Evolutionary conservation across 169 alveolate genomes (phyloP).

Genomic region (Plasmodium relictum): DNA sequence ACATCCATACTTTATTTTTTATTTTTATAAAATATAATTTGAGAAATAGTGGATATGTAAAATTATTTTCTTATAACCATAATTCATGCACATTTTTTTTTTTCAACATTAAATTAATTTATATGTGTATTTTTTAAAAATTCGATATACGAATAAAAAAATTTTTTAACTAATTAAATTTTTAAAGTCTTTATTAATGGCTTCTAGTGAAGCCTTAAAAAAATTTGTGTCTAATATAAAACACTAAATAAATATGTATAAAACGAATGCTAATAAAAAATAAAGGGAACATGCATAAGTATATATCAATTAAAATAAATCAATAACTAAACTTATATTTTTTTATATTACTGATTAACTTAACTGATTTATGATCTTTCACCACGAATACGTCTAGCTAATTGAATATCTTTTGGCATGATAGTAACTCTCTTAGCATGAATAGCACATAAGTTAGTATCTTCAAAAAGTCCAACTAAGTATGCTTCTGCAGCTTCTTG

Average conservation of each 20-base stretch:
- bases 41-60: background rate
- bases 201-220: slow-evolving; percentile 90
- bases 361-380: slow-evolving; percentile 90
- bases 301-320: slow-evolving; percentile 73
- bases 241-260: slow-evolving; percentile 56
- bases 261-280: slow-evolving; percentile 73
- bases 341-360: slow-evolving; percentile 11
- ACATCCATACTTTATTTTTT: background rate
- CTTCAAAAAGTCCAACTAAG: slow-evolving; percentile 99
- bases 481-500: slow-evolving; percentile 99
- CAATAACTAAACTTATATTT: slow-evolving; percentile 4
- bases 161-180: background rate
- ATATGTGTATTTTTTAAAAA: slow-evolving; percentile 1
- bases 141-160: background rate
- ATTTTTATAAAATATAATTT: background rate
- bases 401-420: slow-evolving; percentile 99
- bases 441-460: slow-evolving; percentile 98
- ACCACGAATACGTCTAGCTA: slow-evolving; percentile 99
- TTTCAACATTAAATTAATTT: background rate
- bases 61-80: background rate
- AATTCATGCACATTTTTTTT: background rate
- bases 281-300: slow-evolving; percentile 14
- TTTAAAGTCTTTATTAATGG: slow-evolving; percentile 75
- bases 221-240: slow-evolving; percentile 12
- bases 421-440: slow-evolving; percentile 99